phyloP scores from a whole-genome alignment of 2,329 filamentous ascomycete species.

The Aspergillus sergii region DNA sequence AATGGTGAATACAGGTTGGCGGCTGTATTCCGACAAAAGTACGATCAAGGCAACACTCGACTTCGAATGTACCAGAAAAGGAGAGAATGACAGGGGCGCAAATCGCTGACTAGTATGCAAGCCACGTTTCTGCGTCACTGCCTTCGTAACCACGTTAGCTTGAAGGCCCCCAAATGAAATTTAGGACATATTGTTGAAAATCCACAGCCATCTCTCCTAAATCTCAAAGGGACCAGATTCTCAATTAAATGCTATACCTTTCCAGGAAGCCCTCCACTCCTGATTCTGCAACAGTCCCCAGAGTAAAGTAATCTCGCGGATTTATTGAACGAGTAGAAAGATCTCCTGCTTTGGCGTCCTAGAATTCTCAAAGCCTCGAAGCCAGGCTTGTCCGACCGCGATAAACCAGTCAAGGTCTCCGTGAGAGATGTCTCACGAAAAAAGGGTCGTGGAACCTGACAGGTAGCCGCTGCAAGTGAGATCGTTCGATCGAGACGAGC shows the following conservation, averaged over 20 bases:
- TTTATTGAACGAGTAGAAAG: slow-evolving; percentile 4
- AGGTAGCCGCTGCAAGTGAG: slow-evolving; percentile 27
- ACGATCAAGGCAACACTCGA: slow-evolving; percentile 2
- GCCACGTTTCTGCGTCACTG: slow-evolving; percentile 35
- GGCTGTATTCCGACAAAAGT: slow-evolving; percentile 39
- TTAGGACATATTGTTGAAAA: slow-evolving; percentile 15
- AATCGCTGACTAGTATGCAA: slow-evolving; percentile 21
- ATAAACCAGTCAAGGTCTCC: slow-evolving; percentile 46
- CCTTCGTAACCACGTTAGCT: slow-evolving; percentile 37
- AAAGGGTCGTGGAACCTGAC: slow-evolving; percentile 35
- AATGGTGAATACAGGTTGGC: slow-evolving; percentile 73
- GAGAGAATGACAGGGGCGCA: slow-evolving; percentile 28
- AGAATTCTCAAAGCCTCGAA: slow-evolving; percentile 32
- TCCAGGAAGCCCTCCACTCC: slow-evolving; percentile 18
- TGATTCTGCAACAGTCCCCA: slow-evolving; percentile 22
- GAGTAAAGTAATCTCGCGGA: slow-evolving; percentile 24
- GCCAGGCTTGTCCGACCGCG: slow-evolving; percentile 38
- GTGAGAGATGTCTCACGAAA: slow-evolving; percentile 38
- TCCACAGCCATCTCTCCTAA: slow-evolving; percentile 14
- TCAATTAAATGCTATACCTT: slow-evolving; percentile 42
- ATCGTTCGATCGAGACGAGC: slow-evolving; percentile 18
- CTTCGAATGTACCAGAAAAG: slow-evolving; percentile 17
- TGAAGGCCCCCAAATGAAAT: slow-evolving; percentile 19
- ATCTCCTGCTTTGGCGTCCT: slow-evolving; percentile 14
- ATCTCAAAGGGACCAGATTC: slow-evolving; percentile 23